A percentile compares a stretch with the other conserved stretches of the same genome.
phyloP scores from a whole-genome alignment of 2,329 filamentous ascomycete genomes.

The Tolypocladium amazonense region DNA sequence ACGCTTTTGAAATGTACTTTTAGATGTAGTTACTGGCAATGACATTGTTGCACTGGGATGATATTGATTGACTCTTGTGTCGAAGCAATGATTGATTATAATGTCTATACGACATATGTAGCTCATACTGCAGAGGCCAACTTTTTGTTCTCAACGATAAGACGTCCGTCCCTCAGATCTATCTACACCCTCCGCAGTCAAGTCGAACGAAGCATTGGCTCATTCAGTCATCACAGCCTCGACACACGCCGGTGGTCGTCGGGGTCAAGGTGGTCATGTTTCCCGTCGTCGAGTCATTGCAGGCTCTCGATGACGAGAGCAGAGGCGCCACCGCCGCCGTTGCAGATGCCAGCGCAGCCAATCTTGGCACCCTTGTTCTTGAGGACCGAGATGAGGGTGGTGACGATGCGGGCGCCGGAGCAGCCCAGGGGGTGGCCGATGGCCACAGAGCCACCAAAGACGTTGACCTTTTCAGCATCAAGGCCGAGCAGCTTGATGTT shows the following conservation, averaged over 20 bases:
- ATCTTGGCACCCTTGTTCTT: constrained; percentile 89
- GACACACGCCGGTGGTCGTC: background rate
- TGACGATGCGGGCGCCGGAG: constrained; percentile 86
- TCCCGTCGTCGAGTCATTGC: constrained; percentile 34
- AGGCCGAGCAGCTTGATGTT: constrained; percentile 89
- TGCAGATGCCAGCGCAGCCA: constrained; percentile 92
- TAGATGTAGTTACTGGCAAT: background rate
- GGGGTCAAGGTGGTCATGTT: constrained; percentile 17
- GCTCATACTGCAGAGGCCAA: background rate
- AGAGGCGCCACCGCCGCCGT: constrained; percentile 91
- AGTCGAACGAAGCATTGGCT: background rate
- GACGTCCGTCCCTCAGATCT: background rate
- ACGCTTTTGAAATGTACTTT: background rate
- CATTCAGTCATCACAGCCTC: constrained; percentile 5
- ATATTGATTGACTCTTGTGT: background rate
- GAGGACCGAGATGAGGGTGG: constrained; percentile 80
- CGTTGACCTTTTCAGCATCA: constrained; percentile 77
- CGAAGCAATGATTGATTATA: background rate
- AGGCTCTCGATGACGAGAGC: constrained; percentile 80
- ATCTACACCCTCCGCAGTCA: background rate
- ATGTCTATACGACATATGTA: background rate
- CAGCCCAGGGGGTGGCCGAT: constrained; percentile 91
- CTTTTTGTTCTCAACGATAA: background rate
- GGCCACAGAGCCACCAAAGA: constrained; percentile 90
- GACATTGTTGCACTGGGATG: background rate